phyloP scores from a whole-genome alignment of 169 alveolate species.

The Cryptosporidium felis region DNA sequence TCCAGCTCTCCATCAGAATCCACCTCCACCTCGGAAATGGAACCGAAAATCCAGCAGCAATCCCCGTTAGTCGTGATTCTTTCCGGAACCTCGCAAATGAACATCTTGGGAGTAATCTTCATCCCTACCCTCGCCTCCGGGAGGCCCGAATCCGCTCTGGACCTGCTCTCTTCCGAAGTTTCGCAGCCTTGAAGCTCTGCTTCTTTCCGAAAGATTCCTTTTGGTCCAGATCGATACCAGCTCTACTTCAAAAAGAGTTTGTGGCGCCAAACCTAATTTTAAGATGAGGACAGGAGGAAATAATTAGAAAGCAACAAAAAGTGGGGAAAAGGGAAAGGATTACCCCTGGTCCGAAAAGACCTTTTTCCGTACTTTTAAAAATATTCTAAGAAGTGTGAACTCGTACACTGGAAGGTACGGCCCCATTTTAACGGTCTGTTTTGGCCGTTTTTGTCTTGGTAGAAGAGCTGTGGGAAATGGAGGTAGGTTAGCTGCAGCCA shows the following conservation, averaged over 20 bases:
- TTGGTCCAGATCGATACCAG: background rate
- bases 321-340: too few relatives aligned
- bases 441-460: too few relatives aligned
- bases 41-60: conserved; percentile 63
- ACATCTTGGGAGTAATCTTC: conserved; percentile 46
- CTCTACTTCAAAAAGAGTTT: background rate
- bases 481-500: too few relatives aligned
- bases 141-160: background rate
- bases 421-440: too few relatives aligned
- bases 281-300: background rate
- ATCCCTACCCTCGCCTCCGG: background rate
- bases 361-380: too few relatives aligned
- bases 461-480: too few relatives aligned
- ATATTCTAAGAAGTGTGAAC: too few relatives aligned
- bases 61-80: conserved; percentile 14
- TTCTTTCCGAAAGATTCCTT: background rate
- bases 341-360: too few relatives aligned
- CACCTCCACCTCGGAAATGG: background rate
- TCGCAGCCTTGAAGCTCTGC: background rate
- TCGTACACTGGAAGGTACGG: too few relatives aligned
- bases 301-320: too few relatives aligned
- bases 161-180: background rate
- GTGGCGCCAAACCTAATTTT: conserved; percentile 4
- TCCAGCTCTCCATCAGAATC: background rate
- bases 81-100: conserved; percentile 46